phyloP scores from a whole-genome alignment of 805 yeast genomes.

The Wickerhamiella allomyrinae region DNA sequence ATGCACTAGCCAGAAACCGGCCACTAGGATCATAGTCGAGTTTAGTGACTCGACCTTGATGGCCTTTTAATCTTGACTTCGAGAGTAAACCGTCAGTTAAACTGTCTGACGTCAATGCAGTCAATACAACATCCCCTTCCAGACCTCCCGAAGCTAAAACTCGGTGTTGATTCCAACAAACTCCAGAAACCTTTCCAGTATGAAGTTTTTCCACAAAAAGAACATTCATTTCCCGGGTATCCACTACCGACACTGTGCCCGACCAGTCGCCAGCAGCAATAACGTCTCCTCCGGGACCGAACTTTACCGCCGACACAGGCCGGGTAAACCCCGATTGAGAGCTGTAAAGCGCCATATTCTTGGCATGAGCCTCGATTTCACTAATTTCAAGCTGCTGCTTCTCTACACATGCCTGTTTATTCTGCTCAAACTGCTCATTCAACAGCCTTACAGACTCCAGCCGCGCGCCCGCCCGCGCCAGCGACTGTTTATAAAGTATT shows the following conservation, averaged over 20 bases:
- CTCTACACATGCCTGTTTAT: constrained; percentile 18
- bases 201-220: constrained; percentile 35
- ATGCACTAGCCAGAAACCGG: constrained; percentile 46
- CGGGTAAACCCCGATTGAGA: constrained; percentile 59
- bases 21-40: constrained; percentile 54
- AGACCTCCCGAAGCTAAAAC: constrained; percentile 33
- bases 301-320: constrained; percentile 47
- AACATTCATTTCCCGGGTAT: neutral
- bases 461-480: constrained; percentile 33
- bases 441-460: constrained; percentile 24
- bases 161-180: constrained; percentile 42
- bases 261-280: constrained; percentile 75
- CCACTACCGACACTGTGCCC: constrained; percentile 42
- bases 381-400: constrained; percentile 37
- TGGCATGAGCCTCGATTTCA: constrained; percentile 24
- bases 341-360: constrained; percentile 36
- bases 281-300: constrained; percentile 27
- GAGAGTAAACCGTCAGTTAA: constrained; percentile 14
- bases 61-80: too few species aligned
- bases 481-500: constrained; percentile 37
- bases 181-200: constrained; percentile 52
- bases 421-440: constrained; percentile 22
- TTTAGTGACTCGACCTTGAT: constrained; percentile 43
- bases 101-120: constrained; percentile 16
- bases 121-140: constrained; percentile 28